phyloP scores from a whole-genome alignment of 2,329 filamentous ascomycete species.

The Talaromyces sp. region DNA sequence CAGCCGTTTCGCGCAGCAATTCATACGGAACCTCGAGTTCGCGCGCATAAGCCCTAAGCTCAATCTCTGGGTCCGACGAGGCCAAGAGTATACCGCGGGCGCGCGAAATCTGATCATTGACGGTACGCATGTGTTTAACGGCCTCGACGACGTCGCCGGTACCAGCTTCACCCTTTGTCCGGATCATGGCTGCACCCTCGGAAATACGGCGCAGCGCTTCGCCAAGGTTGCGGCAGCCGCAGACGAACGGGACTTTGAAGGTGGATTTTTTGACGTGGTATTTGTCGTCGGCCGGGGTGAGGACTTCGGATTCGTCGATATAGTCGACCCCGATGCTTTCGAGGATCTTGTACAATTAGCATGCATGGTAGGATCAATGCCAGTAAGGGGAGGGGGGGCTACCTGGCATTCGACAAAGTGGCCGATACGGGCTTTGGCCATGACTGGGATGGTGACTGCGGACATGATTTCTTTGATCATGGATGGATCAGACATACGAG shows the following conservation, averaged over 20 bases:
- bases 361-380: background rate
- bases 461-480: conserved; percentile 96
- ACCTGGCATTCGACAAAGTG: conserved; percentile 96
- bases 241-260: conserved; percentile 88
- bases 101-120: conserved; percentile 75
- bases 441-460: conserved; percentile 94
- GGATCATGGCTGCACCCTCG: conserved; percentile 97
- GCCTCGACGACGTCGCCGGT: conserved; percentile 97
- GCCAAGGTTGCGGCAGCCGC: conserved; percentile 89
- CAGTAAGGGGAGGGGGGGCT: conserved; percentile 16
- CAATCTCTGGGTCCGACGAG: conserved; percentile 57
- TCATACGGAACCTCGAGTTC: conserved; percentile 75
- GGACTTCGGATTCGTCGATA: conserved; percentile 96
- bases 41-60: conserved; percentile 74
- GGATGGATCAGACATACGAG: conserved; percentile 90
- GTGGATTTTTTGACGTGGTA: conserved; percentile 87
- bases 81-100: conserved; percentile 56
- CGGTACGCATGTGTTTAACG: conserved; percentile 90
- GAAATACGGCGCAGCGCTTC: conserved; percentile 87
- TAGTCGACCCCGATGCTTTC: conserved; percentile 94
- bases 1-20: conserved; percentile 79
- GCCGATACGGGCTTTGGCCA: conserved; percentile 97
- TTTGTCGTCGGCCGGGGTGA: conserved; percentile 86
- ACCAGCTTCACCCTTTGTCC: conserved; percentile 96
- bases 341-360: conserved; percentile 64